A percentile compares a stretch with the other conserved stretches of the same genome.
Evolutionary conservation across 2,329 filamentous ascomycete genomes (phyloP).

Genomic region (Xylogone sp.): DNA sequence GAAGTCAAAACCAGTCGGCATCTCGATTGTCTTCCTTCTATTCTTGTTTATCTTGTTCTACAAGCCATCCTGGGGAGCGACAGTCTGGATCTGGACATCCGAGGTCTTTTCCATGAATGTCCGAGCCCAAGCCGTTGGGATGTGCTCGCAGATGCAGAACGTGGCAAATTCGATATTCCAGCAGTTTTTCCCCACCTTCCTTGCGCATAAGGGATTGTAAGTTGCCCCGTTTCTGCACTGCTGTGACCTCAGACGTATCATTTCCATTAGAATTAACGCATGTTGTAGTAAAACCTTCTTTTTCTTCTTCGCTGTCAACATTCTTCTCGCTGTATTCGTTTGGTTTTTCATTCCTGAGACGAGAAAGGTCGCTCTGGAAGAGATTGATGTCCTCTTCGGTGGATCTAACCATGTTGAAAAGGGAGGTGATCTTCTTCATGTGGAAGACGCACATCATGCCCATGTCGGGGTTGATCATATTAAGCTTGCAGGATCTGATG

Average conservation of each 20-base stretch:
- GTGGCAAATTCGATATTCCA: conserved; percentile 65
- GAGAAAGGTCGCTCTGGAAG: conserved; percentile 49
- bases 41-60: conserved; percentile 66
- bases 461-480: conserved; percentile 31
- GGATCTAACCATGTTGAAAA: conserved; percentile 26
- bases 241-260: neutral
- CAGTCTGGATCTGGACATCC: conserved; percentile 67
- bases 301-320: conserved; percentile 50
- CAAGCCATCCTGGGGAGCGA: conserved; percentile 67
- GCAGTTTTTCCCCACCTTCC: conserved; percentile 67
- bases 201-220: conserved; percentile 47
- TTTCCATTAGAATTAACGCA: neutral
- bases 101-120: conserved; percentile 70
- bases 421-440: conserved; percentile 21
- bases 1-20: conserved; percentile 57
- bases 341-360: conserved; percentile 52
- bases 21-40: conserved; percentile 62
- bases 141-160: conserved; percentile 58
- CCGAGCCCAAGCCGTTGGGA: conserved; percentile 64
- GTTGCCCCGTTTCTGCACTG: neutral
- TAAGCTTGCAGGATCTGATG: neutral
- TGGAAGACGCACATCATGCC: conserved; percentile 22
- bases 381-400: conserved; percentile 52
- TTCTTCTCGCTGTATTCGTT: conserved; percentile 43
- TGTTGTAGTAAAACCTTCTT: conserved; percentile 29